Percentiles rank a stretch among this genome's conserved stretches.
phyloP scores from a whole-genome alignment of 1,284 basidiomycete species.

The Lentinus polychrous region DNA sequence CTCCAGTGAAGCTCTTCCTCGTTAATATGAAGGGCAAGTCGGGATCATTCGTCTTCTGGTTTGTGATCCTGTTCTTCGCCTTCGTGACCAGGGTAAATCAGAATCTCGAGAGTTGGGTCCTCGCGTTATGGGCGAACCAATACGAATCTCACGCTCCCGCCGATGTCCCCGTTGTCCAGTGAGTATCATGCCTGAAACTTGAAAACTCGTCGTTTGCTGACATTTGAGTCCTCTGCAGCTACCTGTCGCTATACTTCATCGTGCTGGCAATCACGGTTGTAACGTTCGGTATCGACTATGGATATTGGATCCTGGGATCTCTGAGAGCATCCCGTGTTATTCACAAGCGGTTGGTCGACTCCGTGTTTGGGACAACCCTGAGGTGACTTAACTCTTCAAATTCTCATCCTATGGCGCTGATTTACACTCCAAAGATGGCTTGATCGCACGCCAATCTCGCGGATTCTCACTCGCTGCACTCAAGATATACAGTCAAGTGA shows the following conservation, averaged over 20 bases:
- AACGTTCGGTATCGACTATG: neutral
- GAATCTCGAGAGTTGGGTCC: slow-evolving; percentile 14
- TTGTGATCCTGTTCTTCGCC: slow-evolving; percentile 16
- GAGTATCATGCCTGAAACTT: neutral
- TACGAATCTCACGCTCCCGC: slow-evolving; percentile 23
- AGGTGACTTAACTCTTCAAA: slow-evolving; percentile 20
- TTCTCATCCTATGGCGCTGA: slow-evolving; percentile 30
- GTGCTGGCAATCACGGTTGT: neutral
- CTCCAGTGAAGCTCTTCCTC: slow-evolving; percentile 24
- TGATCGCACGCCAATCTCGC: slow-evolving; percentile 48
- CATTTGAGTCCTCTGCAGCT: neutral
- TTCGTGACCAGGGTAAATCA: slow-evolving; percentile 10
- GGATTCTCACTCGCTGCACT: slow-evolving; percentile 50
- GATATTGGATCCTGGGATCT: slow-evolving; percentile 29
- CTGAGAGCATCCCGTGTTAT: slow-evolving; percentile 28
- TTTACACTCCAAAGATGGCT: slow-evolving; percentile 29
- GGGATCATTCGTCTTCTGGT: slow-evolving; percentile 26
- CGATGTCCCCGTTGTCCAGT: slow-evolving; percentile 15
- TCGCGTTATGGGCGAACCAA: slow-evolving; percentile 20
- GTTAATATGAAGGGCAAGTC: slow-evolving; percentile 21
- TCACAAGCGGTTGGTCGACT: neutral
- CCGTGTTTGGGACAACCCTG: slow-evolving; percentile 34
- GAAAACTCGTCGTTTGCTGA: neutral
- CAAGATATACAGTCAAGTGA: slow-evolving; percentile 37
- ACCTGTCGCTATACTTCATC: neutral